Percentiles rank a stretch among this genome's conserved stretches.
Conservation (phyloP, 257 asterid species). For the Striga asiatica region DNA sequence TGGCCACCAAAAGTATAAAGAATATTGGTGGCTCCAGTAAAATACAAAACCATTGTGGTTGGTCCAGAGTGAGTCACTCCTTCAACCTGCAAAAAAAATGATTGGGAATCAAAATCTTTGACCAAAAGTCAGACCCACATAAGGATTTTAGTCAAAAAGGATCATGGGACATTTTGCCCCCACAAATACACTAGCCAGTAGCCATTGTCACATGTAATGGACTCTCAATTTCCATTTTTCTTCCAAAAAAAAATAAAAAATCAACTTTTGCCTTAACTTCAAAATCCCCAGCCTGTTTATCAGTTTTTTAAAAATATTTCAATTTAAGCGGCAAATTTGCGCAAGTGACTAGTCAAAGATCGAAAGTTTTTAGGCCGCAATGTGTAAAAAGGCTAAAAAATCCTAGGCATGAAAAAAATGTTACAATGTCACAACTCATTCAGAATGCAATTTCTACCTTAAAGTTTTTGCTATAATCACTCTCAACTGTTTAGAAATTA, state of each 20-base stretch:
- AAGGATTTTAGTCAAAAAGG: neutral
- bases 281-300: no score
- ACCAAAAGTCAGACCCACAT: neutral
- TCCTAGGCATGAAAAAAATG: no score
- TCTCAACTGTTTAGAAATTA: neutral
- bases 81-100: conserved; percentile 14
- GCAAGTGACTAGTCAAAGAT: no score
- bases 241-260: neutral
- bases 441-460: no score
- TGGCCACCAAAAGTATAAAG: conserved; percentile 35
- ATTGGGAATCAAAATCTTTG: neutral
- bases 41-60: conserved; percentile 21
- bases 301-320: no score
- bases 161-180: neutral
- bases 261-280: no score
- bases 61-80: conserved; percentile 28
- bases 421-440: no score
- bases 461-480: neutral
- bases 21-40: conserved; percentile 28
- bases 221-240: neutral
- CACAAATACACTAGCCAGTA: neutral
- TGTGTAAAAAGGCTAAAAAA: no score
- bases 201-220: neutral
- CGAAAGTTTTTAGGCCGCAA: no score
- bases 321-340: no score